phyloP scores from a whole-genome alignment of 23 red algal species.

The Gracilariopsis chorda region DNA sequence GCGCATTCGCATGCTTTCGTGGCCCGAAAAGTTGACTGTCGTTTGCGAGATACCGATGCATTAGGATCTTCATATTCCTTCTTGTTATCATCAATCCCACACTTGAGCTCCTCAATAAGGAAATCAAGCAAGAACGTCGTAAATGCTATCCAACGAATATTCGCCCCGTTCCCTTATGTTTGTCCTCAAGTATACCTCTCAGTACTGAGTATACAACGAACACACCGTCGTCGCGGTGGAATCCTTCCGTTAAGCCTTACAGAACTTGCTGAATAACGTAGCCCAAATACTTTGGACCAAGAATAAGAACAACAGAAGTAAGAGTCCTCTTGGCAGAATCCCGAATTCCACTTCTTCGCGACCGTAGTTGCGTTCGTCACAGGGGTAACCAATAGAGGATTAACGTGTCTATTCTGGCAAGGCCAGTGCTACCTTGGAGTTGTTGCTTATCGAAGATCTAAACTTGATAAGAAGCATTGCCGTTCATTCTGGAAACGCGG shows the following conservation, averaged over 20 bases:
- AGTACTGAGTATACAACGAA: conserved; percentile 54
- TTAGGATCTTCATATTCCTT: conserved; percentile 73
- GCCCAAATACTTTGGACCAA: conserved; percentile 55
- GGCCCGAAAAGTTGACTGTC: conserved; percentile 40
- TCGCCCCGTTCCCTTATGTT: not conserved
- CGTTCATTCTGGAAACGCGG: not conserved
- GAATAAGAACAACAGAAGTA: conserved; percentile 25
- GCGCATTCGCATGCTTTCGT: conserved; percentile 44
- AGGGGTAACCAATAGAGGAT: conserved; percentile 49
- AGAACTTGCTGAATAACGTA: conserved; percentile 60
- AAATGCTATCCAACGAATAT: conserved; percentile 21
- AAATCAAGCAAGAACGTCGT: conserved; percentile 18
- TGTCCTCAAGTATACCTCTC: conserved; percentile 2
- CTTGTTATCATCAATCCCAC: not conserved
- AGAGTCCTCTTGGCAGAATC: conserved; percentile 66
- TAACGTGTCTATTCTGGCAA: not conserved
- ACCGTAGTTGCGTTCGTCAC: conserved; percentile 58
- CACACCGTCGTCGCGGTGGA: conserved; percentile 34
- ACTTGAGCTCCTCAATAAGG: conserved; percentile 38
- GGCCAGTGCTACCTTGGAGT: conserved; percentile 52
- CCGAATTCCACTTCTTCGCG: conserved; percentile 42
- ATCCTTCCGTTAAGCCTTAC: conserved; percentile 37
- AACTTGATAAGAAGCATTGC: conserved; percentile 17
- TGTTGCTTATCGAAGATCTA: conserved; percentile 30
- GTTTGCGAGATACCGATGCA: conserved; percentile 8